Conservation (phyloP, 331 rosid species). For the Quercus phellos region DNA sequence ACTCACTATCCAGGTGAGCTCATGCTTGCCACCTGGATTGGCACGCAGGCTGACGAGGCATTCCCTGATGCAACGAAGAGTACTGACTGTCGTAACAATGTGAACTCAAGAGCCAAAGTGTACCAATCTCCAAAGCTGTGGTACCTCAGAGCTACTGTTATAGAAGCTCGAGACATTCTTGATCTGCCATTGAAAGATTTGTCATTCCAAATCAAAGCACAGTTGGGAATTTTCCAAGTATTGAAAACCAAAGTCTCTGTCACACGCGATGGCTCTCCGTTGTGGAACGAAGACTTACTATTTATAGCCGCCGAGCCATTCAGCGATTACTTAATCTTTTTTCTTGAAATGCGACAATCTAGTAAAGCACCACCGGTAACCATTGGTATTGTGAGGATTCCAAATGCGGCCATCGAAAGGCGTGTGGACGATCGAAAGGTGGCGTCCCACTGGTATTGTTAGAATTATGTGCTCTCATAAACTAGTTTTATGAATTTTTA, state of each 20-base stretch:
- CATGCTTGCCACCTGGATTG: constrained; percentile 93
- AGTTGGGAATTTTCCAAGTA: constrained; percentile 56
- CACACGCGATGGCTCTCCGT: constrained; percentile 33
- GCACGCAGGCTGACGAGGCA: constrained; percentile 88
- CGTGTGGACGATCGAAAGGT: constrained; percentile 82
- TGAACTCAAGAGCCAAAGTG: constrained; percentile 43
- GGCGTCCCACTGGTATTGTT: constrained; percentile 41
- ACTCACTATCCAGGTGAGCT: constrained; percentile 49
- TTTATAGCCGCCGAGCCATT: constrained; percentile 80
- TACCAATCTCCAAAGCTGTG: constrained; percentile 88
- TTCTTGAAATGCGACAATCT: constrained; percentile 47
- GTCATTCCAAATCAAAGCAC: constrained; percentile 50
- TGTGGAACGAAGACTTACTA: constrained; percentile 74
- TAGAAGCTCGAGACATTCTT: constrained; percentile 69
- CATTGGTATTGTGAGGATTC: constrained; percentile 41
- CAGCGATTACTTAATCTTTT: constrained; percentile 38
- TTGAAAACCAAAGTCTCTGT: constrained; percentile 34
- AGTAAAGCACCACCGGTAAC: constrained; percentile 16
- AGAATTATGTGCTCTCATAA: too few relatives aligned
- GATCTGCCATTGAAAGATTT: constrained; percentile 36
- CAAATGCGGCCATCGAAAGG: constrained; percentile 48
- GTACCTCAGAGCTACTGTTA: constrained; percentile 68
- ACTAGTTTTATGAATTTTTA: too few relatives aligned
- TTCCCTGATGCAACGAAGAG: constrained; percentile 69
- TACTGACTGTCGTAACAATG: constrained; percentile 30